Conservation (phyloP, 2,329 filamentous ascomycete species). For the Ophiostoma novo-ulmi region DNA sequence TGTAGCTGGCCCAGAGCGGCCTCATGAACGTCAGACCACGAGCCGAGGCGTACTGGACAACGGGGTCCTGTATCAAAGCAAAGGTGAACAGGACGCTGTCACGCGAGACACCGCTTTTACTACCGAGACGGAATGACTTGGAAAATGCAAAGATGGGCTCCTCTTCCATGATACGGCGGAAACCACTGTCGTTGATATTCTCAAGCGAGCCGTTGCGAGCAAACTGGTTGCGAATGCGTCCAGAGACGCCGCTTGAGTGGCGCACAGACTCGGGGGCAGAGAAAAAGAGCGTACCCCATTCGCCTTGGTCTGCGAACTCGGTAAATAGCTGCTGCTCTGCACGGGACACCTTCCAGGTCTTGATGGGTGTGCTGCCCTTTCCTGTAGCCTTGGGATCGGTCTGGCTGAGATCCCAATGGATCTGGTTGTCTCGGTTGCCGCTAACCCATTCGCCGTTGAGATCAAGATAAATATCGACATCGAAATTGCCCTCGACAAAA, state of each 20-base stretch:
- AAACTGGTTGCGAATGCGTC: conserved; percentile 61
- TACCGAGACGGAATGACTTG: conserved; percentile 51
- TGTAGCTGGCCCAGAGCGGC: conserved; percentile 74
- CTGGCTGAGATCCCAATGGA: conserved; percentile 62
- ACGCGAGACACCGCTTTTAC: conserved; percentile 27
- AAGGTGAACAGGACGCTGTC: conserved; percentile 67
- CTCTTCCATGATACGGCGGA: conserved; percentile 66
- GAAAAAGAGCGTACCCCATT: conserved; percentile 81
- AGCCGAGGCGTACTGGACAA: conserved; percentile 71
- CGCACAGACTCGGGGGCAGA: conserved; percentile 62
- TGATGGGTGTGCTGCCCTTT: conserved; percentile 38
- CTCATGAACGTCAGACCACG: conserved; percentile 72
- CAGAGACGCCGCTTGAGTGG: conserved; percentile 67
- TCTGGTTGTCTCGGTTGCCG: conserved; percentile 62
- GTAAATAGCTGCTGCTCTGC: conserved; percentile 63
- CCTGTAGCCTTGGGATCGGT: conserved; percentile 33
- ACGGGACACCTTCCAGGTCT: conserved; percentile 62
- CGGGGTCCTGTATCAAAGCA: conserved; percentile 68
- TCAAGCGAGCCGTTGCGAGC: conserved; percentile 60
- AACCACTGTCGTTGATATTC: conserved; percentile 48
- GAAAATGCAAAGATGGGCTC: conserved; percentile 78
- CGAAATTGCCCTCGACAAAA: conserved; percentile 60
- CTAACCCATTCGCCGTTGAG: conserved; percentile 77
- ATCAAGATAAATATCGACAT: conserved; percentile 62
- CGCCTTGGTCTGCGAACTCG: conserved; percentile 66